Evolutionary conservation across 208 protist genomes (phyloP).

Genomic region (Trypanosomatidae sp.): DNA sequence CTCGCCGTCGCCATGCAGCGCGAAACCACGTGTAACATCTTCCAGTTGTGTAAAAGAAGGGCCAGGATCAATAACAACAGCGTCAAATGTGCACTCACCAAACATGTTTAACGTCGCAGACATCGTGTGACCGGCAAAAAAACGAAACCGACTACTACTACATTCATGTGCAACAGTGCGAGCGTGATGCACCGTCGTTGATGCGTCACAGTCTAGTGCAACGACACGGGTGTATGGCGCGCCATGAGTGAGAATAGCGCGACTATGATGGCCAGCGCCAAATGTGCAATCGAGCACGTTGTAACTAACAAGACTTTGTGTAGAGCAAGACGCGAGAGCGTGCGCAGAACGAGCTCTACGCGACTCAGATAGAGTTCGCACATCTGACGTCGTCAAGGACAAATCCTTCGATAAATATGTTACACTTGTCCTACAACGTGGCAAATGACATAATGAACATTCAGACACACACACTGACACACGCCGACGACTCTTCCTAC

Average conservation of each 20-base stretch:
- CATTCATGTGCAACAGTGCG: constrained; percentile 47
- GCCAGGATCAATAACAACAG: constrained; percentile 78
- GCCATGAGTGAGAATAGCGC: constrained; percentile 68
- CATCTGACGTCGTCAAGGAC: background rate
- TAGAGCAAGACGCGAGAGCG: background rate
- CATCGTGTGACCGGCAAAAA: constrained; percentile 53
- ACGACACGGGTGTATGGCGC: constrained; percentile 75
- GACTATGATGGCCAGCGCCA: constrained; percentile 67
- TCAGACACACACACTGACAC: background rate
- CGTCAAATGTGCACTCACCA: constrained; percentile 71
- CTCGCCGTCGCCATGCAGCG: constrained; percentile 44
- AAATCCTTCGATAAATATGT: background rate
- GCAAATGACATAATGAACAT: background rate
- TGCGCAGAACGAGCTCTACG: background rate
- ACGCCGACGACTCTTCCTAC: no score
- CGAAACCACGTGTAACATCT: constrained; percentile 63
- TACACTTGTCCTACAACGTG: background rate
- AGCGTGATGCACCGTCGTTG: constrained; percentile 13
- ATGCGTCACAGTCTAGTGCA: constrained; percentile 68
- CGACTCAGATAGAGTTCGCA: background rate
- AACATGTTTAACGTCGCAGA: constrained; percentile 74
- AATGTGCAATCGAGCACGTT: constrained; percentile 85
- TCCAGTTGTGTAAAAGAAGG: constrained; percentile 66
- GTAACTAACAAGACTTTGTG: constrained; percentile 45
- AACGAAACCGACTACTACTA: constrained; percentile 54